Percentiles rank a stretch among this genome's conserved stretches.
Evolutionary conservation across 768 basidiomycete species (phyloP).

Genomic region (Termitomyces sp.): DNA sequence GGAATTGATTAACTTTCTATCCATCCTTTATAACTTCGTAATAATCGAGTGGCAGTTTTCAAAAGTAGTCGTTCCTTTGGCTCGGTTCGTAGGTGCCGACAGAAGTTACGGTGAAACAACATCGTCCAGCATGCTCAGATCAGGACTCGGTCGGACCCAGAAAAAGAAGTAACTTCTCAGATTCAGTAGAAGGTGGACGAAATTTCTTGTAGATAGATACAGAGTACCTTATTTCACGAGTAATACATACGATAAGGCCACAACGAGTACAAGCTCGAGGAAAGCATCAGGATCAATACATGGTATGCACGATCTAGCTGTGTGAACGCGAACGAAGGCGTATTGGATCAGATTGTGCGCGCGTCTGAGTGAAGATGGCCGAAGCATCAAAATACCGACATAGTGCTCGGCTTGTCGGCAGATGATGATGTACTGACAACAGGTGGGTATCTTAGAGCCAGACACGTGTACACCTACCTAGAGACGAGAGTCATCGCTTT

Average conservation of each 20-base stretch:
- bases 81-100: not conserved
- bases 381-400: not conserved
- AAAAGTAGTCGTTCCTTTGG: not conserved
- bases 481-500: conserved; percentile 9
- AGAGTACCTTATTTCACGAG: not conserved
- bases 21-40: not conserved
- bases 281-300: not conserved
- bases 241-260: not conserved
- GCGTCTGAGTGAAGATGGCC: not conserved
- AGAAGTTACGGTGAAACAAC: not conserved
- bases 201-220: not conserved
- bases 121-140: not conserved
- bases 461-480: not conserved
- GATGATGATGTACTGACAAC: not conserved
- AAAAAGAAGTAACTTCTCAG: not conserved
- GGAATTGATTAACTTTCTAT: not conserved
- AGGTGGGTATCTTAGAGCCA: not conserved
- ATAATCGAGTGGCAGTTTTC: not conserved
- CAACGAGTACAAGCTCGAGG: not conserved
- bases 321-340: not conserved
- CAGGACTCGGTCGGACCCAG: not conserved
- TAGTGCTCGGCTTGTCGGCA: not conserved
- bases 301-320: not conserved
- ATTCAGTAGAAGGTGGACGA: not conserved
- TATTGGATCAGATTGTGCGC: not conserved